Evolutionary conservation across 495 filamentous ascomycete species (phyloP).

Genomic region (Neurospora sp.): DNA sequence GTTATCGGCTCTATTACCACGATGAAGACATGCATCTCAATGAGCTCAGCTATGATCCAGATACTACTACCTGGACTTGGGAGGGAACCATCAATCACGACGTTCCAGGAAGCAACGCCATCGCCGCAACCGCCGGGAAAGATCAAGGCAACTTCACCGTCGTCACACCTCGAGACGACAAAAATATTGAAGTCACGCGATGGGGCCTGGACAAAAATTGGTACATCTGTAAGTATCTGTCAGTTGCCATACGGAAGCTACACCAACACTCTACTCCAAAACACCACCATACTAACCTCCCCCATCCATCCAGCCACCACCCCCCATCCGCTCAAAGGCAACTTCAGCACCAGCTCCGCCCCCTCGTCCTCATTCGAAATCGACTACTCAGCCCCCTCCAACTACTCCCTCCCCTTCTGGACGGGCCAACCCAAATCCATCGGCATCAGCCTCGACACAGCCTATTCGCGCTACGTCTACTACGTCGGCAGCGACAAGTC

Average conservation of each 20-base stretch:
- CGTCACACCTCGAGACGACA: constrained; percentile 15
- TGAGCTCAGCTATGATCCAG: constrained; percentile 17
- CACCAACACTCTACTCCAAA: background rate
- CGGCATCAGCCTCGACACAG: constrained; percentile 21
- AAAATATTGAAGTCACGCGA: constrained; percentile 19
- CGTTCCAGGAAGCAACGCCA: constrained; percentile 10
- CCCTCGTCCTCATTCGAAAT: constrained; percentile 10
- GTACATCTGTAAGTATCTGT: constrained; percentile 16
- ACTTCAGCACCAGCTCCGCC: constrained; percentile 13
- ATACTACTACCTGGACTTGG: constrained; percentile 11
- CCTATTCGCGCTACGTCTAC: constrained; percentile 19
- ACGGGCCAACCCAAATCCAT: constrained; percentile 16
- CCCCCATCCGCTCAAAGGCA: constrained; percentile 16
- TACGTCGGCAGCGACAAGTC: constrained; percentile 28
- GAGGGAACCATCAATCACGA: constrained; percentile 19
- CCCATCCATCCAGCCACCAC: constrained; percentile 15
- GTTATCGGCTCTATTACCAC: constrained; percentile 30
- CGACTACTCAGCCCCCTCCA: constrained; percentile 15
- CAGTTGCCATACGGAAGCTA: background rate
- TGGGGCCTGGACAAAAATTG: constrained; percentile 15
- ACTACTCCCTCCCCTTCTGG: constrained; percentile 24
- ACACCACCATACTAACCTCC: constrained; percentile 4
- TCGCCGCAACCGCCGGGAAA: constrained; percentile 16
- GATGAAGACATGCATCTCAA: constrained; percentile 18
- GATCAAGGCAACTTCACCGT: constrained; percentile 24